Conservation (phyloP, 345 rosid species). For the Salix udensis region DNA sequence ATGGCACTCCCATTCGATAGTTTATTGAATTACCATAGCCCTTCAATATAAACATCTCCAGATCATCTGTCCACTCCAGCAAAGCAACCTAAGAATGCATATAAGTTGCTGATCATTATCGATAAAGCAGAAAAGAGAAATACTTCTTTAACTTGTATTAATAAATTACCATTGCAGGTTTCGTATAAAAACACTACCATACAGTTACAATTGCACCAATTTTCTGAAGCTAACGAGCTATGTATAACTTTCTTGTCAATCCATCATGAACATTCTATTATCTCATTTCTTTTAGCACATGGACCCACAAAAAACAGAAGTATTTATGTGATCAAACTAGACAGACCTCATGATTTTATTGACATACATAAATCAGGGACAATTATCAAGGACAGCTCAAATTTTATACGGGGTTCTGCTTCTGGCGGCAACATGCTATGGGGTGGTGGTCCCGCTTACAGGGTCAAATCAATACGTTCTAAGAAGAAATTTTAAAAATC, state of each 20-base stretch:
- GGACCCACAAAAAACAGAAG: background rate
- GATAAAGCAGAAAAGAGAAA: background rate
- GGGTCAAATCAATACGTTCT: too few species aligned
- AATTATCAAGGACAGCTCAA: background rate
- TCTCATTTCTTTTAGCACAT: background rate
- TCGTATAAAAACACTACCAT: background rate
- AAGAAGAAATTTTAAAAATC: background rate
- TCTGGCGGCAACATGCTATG: too few species aligned
- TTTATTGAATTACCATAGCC: constrained; percentile 83
- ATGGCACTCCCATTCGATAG: constrained; percentile 84
- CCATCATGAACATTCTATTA: background rate
- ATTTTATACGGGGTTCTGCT: background rate
- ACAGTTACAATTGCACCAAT: background rate
- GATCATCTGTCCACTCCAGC: constrained; percentile 95
- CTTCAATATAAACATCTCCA: constrained; percentile 73
- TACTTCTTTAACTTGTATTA: background rate
- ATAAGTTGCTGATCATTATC: constrained; percentile 18
- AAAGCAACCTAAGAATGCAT: constrained; percentile 56
- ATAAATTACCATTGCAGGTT: background rate
- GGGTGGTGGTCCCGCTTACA: too few species aligned
- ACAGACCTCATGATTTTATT: background rate
- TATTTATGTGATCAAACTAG: background rate
- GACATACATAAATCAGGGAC: background rate
- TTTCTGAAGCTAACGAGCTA: background rate
- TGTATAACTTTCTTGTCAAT: background rate